Evolutionary conservation across 352 stramenopile genomes (phyloP), one percentile per base, ranked within the genome.

Genomic region (Peronospora destructor): DNA sequence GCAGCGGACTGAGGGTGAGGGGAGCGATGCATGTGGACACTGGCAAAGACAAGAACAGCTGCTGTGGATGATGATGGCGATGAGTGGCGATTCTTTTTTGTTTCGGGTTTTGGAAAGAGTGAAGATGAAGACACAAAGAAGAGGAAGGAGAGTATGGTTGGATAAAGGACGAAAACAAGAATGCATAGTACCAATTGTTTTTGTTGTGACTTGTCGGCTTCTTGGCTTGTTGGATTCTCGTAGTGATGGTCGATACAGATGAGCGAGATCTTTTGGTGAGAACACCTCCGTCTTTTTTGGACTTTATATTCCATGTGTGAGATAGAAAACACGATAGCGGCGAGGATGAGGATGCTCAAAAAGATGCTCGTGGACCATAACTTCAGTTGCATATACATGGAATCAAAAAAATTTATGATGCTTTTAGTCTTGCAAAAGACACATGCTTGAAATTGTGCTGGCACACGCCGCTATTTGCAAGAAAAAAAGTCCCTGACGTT

Each of bases 1-100:
- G 53, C 52, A 59, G 33, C 38, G 71, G 71, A 0, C 41, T 84
- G 41, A 66, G 73, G 28, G 66, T 84, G 39, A 70, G 73, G 11
- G 73, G 73, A 33, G 68, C 56, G 4, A 76, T 60, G 8, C 60
- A 78, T 37, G 56, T 73, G 49, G 73, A 82, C 53, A 56, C 68
- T 32, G 55, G 55, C 42, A 82, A 82, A 48, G 66, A 59, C 56
- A 84, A 84, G 63, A 71, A 56, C 47, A 68, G 70, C 38, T 84
- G 73, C 59, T 84, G 73, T 55, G 79, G 37, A 66, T 59, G 29
- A 44, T n/a, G 8, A 30, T 26, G 23, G n/a, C 35, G n/a, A 36
- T 16, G 39, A 36, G 36, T 41, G 40, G 40, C 30, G 23, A 55
- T 47, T 47, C 17, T 54, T 61, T 62, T 63, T 47, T 61, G 29